Evolutionary conservation across 805 yeast genomes (phyloP).

Genomic region (Dipodascopsis uninucleata): DNA sequence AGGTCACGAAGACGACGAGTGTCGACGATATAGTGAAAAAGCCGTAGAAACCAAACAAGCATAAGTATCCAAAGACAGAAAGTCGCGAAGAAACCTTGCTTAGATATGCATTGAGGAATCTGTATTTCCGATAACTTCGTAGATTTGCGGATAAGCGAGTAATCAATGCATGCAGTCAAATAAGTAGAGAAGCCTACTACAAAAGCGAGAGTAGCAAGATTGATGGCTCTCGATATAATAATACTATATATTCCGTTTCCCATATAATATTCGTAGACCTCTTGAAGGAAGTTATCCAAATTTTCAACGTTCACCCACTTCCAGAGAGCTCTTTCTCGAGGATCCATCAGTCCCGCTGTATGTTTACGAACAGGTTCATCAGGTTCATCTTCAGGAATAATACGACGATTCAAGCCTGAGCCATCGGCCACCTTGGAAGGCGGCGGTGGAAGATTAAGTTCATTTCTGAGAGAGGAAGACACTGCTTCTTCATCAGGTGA

Average conservation of each 20-base stretch:
- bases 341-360: slow-evolving; percentile 46
- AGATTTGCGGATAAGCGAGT: slow-evolving; percentile 42
- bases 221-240: slow-evolving; percentile 59
- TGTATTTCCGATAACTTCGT: slow-evolving; percentile 41
- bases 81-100: slow-evolving; percentile 42
- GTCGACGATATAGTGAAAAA: slow-evolving; percentile 51
- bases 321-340: slow-evolving; percentile 81
- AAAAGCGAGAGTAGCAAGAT: slow-evolving; percentile 70
- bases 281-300: slow-evolving; percentile 78
- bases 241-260: slow-evolving; percentile 85
- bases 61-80: slow-evolving; percentile 61
- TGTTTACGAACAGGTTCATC: slow-evolving; percentile 17
- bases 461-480: neutral
- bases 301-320: slow-evolving; percentile 95
- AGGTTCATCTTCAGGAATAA: neutral
- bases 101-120: slow-evolving; percentile 47
- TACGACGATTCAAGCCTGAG: slow-evolving; percentile 3
- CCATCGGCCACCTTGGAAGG: slow-evolving; percentile 17
- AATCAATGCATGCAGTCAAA: slow-evolving; percentile 77
- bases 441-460: slow-evolving; percentile 19
- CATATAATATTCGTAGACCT: slow-evolving; percentile 75
- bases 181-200: slow-evolving; percentile 76
- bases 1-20: slow-evolving; percentile 68
- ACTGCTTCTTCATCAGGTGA: neutral
- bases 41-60: slow-evolving; percentile 40